Base-by-base conservation (phyloP, 2,329 filamentous ascomycete species). In the Cladophialophora yegresii region DNA sequence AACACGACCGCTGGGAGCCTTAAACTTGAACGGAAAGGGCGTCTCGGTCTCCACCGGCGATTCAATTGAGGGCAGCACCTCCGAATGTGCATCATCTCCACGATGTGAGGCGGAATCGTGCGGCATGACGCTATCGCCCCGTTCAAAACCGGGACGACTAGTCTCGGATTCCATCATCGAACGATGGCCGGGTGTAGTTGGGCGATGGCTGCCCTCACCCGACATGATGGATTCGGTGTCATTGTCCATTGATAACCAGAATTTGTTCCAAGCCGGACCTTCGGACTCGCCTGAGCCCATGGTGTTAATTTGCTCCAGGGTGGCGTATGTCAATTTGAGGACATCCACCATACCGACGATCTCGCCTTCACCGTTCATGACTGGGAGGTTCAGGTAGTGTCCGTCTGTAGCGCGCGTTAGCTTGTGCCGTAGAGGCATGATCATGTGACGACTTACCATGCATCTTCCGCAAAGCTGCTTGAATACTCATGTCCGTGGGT, bases 261-360 rank as follows among this genome's bases (percentile, higher is more conserved):
- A 99, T 79, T 98, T 99, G 82, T 97, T 98, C 95, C 95, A 99
- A 6, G 95, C 95, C 4, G 95, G 95, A 0, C 95, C 95, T 79
- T 99, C 95, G 72, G 87, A 92, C 75, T 96, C 93, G 49, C 86
- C 86, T 59, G 88, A 92, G 47, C 86, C 88, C 89, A 99, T 98
- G 64, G 91, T 92, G 81, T 98, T 98, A 74, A 89, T 88, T 84
- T 89, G 69, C 79, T 99, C 95, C 59, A 99, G 85, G 4, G 95
- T 99, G 56, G 95, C 95, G 78, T 99, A 99, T 23, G 95, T 99
- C 73, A 99, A 84, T 81, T 98, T 98, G 67, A 99, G 86, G 64
- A 99, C 95, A 78, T 99, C 95, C 28, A 99, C 95, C 95, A 99
- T 99, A 73, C 95, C 95, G 64, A 99, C 95, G 74, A 99, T 99